Conservation (phyloP, 352 stramenopile genomes). For the Aphanomyces cochlioides region DNA sequence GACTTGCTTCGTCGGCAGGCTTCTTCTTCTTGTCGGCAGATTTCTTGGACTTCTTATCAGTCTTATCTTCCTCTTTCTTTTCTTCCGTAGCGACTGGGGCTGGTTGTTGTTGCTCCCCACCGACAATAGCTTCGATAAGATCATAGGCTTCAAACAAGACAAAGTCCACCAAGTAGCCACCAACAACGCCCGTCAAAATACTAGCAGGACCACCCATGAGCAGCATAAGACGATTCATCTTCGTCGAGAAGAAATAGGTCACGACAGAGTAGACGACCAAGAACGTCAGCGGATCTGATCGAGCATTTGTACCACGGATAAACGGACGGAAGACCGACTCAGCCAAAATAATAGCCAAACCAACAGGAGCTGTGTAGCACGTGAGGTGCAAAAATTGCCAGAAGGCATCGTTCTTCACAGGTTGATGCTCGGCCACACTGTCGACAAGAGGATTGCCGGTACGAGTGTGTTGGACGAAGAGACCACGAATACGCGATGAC, state of each 20-base stretch:
- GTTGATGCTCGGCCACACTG: slow-evolving; percentile 75
- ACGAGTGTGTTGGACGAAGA: slow-evolving; percentile 78
- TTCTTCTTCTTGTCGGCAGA: slow-evolving; percentile 1
- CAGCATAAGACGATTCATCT: slow-evolving; percentile 20
- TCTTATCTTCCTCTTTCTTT: neutral
- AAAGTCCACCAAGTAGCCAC: slow-evolving; percentile 15
- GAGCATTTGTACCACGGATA: slow-evolving; percentile 30
- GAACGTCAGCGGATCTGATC: slow-evolving; percentile 14
- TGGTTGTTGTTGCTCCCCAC: neutral
- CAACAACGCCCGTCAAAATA: neutral
- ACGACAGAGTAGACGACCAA: slow-evolving; percentile 16
- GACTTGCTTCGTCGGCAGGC: neutral
- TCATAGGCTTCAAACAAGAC: slow-evolving; percentile 5
- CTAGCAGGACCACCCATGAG: slow-evolving; percentile 5
- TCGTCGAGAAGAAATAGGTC: slow-evolving; percentile 22
- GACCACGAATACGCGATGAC: slow-evolving; percentile 58
- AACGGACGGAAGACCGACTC: slow-evolving; percentile 47
- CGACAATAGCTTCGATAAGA: neutral
- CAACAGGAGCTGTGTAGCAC: slow-evolving; percentile 51
- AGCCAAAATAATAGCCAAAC: slow-evolving; percentile 50
- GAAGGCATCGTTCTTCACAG: slow-evolving; percentile 48
- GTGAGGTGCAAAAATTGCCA: slow-evolving; percentile 66
- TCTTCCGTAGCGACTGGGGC: neutral
- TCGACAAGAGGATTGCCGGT: slow-evolving; percentile 82
- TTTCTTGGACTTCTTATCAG: neutral